These are phyloP conservation scores for Trypanosoma platydactyli DNA, from an alignment of 208 protist species.

Conservation along the genomic window DNA sequence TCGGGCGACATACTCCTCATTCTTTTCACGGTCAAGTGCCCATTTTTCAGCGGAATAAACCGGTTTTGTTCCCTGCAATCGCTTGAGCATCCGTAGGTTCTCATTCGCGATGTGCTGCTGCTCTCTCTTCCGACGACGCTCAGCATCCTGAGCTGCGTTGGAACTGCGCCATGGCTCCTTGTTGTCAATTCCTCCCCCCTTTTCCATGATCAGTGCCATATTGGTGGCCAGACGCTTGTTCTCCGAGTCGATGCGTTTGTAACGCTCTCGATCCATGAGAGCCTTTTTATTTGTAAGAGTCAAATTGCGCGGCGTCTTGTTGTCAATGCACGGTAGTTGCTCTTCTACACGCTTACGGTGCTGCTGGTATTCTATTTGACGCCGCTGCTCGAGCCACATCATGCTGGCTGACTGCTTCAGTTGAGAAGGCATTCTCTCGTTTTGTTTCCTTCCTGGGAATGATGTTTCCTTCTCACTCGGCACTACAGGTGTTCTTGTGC, in stretches of 20 bases:
- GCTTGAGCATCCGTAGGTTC: slow-evolving; percentile 54
- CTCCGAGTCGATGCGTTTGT: slow-evolving; percentile 43
- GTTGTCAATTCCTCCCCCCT: slow-evolving; percentile 60
- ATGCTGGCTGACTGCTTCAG: slow-evolving; percentile 13
- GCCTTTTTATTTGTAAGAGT: slow-evolving; percentile 37
- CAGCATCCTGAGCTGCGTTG: slow-evolving; percentile 43
- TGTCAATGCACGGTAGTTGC: slow-evolving; percentile 50
- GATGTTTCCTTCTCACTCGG: too few species aligned
- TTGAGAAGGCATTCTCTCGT: slow-evolving; percentile 16
- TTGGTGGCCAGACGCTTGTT: slow-evolving; percentile 59
- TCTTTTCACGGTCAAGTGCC: slow-evolving; percentile 39
- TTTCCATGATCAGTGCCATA: slow-evolving; percentile 70
- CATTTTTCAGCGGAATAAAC: slow-evolving; percentile 52
- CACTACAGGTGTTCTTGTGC: too few species aligned
- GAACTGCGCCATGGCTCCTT: slow-evolving; percentile 54
- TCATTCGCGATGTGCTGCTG: slow-evolving; percentile 47
- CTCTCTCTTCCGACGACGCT: slow-evolving; percentile 39
- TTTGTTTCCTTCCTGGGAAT: too few species aligned
- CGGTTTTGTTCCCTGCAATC: slow-evolving; percentile 43
- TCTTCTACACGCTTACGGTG: slow-evolving; percentile 56
- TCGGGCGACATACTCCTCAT: slow-evolving; percentile 54
- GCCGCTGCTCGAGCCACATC: slow-evolving; percentile 41
- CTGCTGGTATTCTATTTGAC: slow-evolving; percentile 43
- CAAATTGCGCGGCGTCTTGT: slow-evolving; percentile 35
- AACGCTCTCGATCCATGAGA: slow-evolving; percentile 35